Conservation (phyloP, 2,329 filamentous ascomycete genomes). For the Neonectria sp. region DNA sequence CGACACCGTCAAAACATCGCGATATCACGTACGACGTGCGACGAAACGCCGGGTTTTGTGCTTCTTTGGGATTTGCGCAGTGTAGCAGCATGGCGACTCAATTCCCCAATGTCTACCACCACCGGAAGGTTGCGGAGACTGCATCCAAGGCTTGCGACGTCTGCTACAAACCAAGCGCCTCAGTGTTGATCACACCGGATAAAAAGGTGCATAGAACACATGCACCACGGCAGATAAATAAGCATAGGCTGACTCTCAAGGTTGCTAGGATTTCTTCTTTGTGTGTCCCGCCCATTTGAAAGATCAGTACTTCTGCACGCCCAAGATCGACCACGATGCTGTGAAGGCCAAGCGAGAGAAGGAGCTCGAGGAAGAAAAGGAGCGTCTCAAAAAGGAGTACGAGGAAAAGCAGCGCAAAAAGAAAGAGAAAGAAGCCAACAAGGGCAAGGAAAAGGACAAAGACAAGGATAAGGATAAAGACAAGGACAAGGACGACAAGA, state of each 20-base stretch:
- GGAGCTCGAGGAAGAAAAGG: conserved; percentile 75
- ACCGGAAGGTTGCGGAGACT: conserved; percentile 89
- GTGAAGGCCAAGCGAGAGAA: conserved; percentile 73
- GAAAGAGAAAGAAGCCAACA: conserved; percentile 72
- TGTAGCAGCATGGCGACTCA: conserved; percentile 56
- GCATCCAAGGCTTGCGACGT: conserved; percentile 88
- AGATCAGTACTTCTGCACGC: conserved; percentile 84
- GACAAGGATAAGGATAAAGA: conserved; percentile 56
- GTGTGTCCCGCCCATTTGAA: conserved; percentile 87
- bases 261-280: conserved; percentile 85
- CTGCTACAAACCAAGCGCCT: conserved; percentile 90
- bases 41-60: not conserved
- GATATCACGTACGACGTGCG: not conserved
- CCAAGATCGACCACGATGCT: conserved; percentile 79
- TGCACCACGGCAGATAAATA: no score
- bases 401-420: conserved; percentile 80
- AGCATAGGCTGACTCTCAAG: not conserved
- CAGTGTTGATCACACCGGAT: conserved; percentile 89
- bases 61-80: not conserved
- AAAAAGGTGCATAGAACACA: conserved; percentile 76
- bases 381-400: conserved; percentile 81
- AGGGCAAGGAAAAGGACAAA: conserved; percentile 61
- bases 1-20: conserved; percentile 20
- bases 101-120: conserved; percentile 86
- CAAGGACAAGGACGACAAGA: conserved; percentile 44